A percentile compares a stretch with the other conserved stretches of the same genome.
phyloP scores from a whole-genome alignment of 73 alveolate genomes.

The Paramecium tetraurelia region DNA sequence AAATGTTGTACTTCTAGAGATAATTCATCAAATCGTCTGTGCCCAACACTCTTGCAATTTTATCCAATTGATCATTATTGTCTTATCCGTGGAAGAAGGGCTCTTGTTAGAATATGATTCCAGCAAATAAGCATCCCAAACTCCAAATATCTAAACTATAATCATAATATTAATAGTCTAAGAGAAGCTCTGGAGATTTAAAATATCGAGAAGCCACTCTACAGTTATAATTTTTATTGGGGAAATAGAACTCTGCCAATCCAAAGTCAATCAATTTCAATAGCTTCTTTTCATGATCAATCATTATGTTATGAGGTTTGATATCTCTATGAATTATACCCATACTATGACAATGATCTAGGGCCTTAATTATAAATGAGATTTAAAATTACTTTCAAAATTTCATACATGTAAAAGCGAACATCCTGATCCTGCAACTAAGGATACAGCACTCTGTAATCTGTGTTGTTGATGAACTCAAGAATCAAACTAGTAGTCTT shows the following conservation, averaged over 20 bases:
- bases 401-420: slow-evolving; percentile 88
- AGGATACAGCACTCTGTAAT: slow-evolving; percentile 88
- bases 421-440: slow-evolving; percentile 91
- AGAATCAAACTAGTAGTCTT: slow-evolving; percentile 88
- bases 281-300: slow-evolving; percentile 71
- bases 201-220: slow-evolving; percentile 76
- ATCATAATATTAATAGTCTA: slow-evolving; percentile 72
- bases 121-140: slow-evolving; percentile 77
- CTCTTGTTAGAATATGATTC: slow-evolving; percentile 75
- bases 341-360: slow-evolving; percentile 82
- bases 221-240: slow-evolving; percentile 74
- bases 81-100: slow-evolving; percentile 89
- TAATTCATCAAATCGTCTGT: slow-evolving; percentile 75
- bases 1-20: slow-evolving; percentile 71
- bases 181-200: slow-evolving; percentile 69
- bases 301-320: slow-evolving; percentile 87
- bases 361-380: slow-evolving; percentile 52
- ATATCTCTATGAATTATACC: slow-evolving; percentile 90
- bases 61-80: slow-evolving; percentile 80
- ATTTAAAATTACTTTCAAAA: slow-evolving; percentile 77
- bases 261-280: slow-evolving; percentile 90
- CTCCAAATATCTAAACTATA: slow-evolving; percentile 83
- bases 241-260: slow-evolving; percentile 84
- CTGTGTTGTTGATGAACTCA: slow-evolving; percentile 92
- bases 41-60: slow-evolving; percentile 83